Percentiles rank a stretch among this genome's conserved stretches.
Conservation (phyloP, 768 basidiomycete genomes). For the Calvatia gigantea region DNA sequence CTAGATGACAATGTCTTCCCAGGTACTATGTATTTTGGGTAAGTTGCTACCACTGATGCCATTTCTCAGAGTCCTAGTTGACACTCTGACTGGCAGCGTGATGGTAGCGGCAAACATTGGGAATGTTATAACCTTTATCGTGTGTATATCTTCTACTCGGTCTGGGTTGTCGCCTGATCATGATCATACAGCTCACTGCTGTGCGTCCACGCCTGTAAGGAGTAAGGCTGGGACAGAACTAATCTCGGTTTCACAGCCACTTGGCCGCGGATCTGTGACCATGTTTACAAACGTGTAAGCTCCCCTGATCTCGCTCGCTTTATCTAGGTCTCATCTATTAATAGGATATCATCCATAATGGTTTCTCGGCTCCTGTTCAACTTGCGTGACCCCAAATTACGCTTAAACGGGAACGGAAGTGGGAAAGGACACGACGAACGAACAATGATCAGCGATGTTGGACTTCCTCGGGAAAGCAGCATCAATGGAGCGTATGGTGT, state of each 20-base stretch:
- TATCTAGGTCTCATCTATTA: neutral
- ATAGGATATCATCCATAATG: constrained; percentile 18
- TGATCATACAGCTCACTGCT: constrained; percentile 1
- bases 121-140: constrained; percentile 15
- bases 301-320: neutral
- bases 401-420: neutral
- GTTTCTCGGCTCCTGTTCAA: constrained; percentile 22
- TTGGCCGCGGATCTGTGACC: constrained; percentile 19
- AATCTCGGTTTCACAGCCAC: constrained; percentile 13
- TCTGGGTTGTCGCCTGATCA: neutral
- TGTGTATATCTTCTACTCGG: constrained; percentile 4
- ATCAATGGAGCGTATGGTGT: neutral
- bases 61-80: constrained; percentile 12
- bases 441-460: neutral
- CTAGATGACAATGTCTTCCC: neutral
- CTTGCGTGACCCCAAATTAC: constrained; percentile 21
- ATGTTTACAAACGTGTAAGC: constrained; percentile 26
- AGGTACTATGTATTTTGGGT: constrained; percentile 43
- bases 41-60: constrained; percentile 1
- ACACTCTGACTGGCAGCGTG: neutral
- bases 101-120: constrained; percentile 6
- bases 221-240: neutral
- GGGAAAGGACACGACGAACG: neutral
- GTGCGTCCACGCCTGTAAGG: neutral
- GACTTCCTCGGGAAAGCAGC: neutral